A percentile compares a stretch with the other conserved stretches of the same genome.
These are phyloP conservation scores for Neurospora sp. DNA, from an alignment of 495 filamentous ascomycete genomes.

Conservation along the genomic window DNA sequence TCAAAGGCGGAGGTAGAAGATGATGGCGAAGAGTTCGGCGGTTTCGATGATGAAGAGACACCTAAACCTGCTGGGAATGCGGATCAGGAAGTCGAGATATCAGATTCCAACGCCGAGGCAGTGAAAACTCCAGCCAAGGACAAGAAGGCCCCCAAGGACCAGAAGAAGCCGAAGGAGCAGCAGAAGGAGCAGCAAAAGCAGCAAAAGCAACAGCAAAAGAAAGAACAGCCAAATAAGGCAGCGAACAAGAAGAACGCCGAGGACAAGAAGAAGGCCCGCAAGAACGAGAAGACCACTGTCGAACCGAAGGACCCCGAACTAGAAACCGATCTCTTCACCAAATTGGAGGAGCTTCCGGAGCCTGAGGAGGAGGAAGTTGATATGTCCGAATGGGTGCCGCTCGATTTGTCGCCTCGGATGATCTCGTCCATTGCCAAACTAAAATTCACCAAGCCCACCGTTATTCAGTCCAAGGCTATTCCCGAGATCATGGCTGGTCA, in stretches of 20 bases:
- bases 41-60: constrained; percentile 37
- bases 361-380: constrained; percentile 40
- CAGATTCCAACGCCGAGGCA: neutral
- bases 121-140: constrained; percentile 3
- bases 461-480: constrained; percentile 68
- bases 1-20: constrained; percentile 8
- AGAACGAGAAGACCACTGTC: constrained; percentile 11
- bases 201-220: constrained; percentile 13
- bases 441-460: constrained; percentile 67
- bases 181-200: constrained; percentile 22
- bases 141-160: constrained; percentile 4
- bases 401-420: constrained; percentile 59
- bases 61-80: neutral
- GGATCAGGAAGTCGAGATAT: neutral
- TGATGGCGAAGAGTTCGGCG: constrained; percentile 39
- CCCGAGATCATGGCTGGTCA: constrained; percentile 64
- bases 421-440: constrained; percentile 66
- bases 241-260: constrained; percentile 16
- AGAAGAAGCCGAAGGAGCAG: constrained; percentile 2
- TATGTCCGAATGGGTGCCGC: constrained; percentile 63
- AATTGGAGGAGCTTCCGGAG: constrained; percentile 28
- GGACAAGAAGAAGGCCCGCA: constrained; percentile 13
- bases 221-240: constrained; percentile 10
- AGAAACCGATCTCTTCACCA: constrained; percentile 32
- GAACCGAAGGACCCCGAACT: constrained; percentile 22